These are phyloP conservation scores for Colletotrichum musicola DNA, from an alignment of 2,329 filamentous ascomycete genomes.

Conservation along the genomic window DNA sequence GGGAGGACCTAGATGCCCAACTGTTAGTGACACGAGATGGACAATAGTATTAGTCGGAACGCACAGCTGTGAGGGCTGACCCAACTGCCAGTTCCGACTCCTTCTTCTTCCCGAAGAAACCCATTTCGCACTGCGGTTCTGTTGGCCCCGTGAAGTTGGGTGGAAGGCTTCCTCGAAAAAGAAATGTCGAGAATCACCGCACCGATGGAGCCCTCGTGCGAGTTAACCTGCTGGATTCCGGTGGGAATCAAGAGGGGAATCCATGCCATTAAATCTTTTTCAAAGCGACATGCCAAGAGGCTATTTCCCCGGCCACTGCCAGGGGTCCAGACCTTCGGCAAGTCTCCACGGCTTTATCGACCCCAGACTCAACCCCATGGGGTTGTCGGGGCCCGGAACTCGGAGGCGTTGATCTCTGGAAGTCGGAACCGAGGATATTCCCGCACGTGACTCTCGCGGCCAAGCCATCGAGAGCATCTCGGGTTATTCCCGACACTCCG, in stretches of 20 bases:
- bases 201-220: background rate
- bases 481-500: background rate
- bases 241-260: background rate
- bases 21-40: too few relatives aligned
- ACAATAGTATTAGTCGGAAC: too few relatives aligned
- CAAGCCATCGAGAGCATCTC: background rate
- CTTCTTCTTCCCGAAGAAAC: background rate
- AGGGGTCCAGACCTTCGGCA: conserved; percentile 8
- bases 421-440: conserved; percentile 1
- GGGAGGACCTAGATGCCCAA: conserved; percentile 50
- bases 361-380: conserved; percentile 5
- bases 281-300: background rate
- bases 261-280: conserved; percentile 3
- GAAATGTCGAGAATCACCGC: too few relatives aligned
- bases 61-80: background rate
- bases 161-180: background rate
- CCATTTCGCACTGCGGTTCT: background rate
- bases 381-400: conserved; percentile 13
- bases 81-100: conserved; percentile 6
- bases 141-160: background rate
- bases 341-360: conserved; percentile 2
- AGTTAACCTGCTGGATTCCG: background rate
- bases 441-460: background rate
- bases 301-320: background rate
- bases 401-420: background rate